Conservation (phyloP, 352 stramenopile genomes). For the Globisporangium middletonii region DNA sequence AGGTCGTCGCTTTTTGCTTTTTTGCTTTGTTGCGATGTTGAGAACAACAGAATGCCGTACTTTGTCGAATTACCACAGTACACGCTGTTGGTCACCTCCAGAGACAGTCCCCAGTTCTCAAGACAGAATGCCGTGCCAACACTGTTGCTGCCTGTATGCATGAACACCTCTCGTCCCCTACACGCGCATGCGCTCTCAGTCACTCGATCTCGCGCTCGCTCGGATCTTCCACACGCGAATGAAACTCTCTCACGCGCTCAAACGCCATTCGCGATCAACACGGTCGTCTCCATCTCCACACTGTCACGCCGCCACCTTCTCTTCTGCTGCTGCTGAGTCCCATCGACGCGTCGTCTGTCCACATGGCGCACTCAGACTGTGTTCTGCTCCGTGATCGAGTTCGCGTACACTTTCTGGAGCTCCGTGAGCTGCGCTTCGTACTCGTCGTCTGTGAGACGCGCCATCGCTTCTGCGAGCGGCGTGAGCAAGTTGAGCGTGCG, state of each 20-base stretch:
- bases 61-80: background rate
- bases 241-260: background rate
- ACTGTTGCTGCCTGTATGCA: background rate
- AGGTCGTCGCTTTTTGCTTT: background rate
- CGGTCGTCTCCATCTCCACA: no score
- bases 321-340: background rate
- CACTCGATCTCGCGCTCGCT: background rate
- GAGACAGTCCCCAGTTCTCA: background rate
- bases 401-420: conserved; percentile 75
- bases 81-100: background rate
- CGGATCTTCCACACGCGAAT: no score
- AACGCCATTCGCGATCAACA: no score
- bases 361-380: conserved; percentile 33
- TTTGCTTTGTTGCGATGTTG: background rate
- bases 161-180: background rate
- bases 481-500: conserved; percentile 55
- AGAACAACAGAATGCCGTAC: background rate
- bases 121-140: no score
- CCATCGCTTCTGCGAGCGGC: conserved; percentile 71
- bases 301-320: no score
- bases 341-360: background rate
- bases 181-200: background rate
- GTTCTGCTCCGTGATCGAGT: conserved; percentile 39
- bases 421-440: conserved; percentile 69
- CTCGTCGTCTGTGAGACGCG: conserved; percentile 59